Conservation (phyloP, 495 filamentous ascomycete genomes). For the Aspergillus leporis region DNA sequence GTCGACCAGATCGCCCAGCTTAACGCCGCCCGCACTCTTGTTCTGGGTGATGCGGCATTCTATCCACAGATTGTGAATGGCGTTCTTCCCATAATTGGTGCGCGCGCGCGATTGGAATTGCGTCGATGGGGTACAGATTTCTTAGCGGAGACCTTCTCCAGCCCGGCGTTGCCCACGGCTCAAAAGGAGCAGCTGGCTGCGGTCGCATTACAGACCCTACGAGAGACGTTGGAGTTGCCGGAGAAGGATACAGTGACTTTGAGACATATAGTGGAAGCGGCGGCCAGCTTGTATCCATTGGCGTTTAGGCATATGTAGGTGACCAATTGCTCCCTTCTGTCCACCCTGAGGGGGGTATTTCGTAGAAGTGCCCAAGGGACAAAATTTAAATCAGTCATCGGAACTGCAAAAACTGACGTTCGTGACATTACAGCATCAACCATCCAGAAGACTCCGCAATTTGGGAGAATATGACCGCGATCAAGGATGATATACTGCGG, state of each 20-base stretch:
- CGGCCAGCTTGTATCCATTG: slow-evolving; percentile 87
- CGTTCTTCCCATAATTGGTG: slow-evolving; percentile 83
- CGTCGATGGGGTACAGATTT: slow-evolving; percentile 97
- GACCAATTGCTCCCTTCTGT: slow-evolving; percentile 15
- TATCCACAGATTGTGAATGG: slow-evolving; percentile 89
- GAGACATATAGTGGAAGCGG: slow-evolving; percentile 79
- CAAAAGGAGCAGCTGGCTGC: slow-evolving; percentile 78
- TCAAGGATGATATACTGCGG: slow-evolving; percentile 84
- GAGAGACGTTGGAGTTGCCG: slow-evolving; percentile 69
- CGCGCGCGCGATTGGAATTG: slow-evolving; percentile 71
- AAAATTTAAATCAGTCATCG: slow-evolving; percentile 2
- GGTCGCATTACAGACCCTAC: slow-evolving; percentile 70
- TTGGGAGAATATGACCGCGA: slow-evolving; percentile 85
- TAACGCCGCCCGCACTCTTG: slow-evolving; percentile 81
- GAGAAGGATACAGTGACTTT: slow-evolving; percentile 71
- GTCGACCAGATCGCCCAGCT: slow-evolving; percentile 80
- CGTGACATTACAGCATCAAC: slow-evolving; percentile 63
- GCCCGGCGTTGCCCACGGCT: slow-evolving; percentile 66
- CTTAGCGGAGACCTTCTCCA: slow-evolving; percentile 92
- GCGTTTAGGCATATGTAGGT: slow-evolving; percentile 93
- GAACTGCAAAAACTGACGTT: slow-evolving; percentile 30
- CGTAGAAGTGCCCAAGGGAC: slow-evolving; percentile 18
- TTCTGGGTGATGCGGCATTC: slow-evolving; percentile 76
- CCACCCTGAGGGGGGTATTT: slow-evolving; percentile 10
- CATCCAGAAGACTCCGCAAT: slow-evolving; percentile 73